These are phyloP conservation scores for Penicillium paneum DNA, from an alignment of 2,329 filamentous ascomycete species.

Conservation along the genomic window DNA sequence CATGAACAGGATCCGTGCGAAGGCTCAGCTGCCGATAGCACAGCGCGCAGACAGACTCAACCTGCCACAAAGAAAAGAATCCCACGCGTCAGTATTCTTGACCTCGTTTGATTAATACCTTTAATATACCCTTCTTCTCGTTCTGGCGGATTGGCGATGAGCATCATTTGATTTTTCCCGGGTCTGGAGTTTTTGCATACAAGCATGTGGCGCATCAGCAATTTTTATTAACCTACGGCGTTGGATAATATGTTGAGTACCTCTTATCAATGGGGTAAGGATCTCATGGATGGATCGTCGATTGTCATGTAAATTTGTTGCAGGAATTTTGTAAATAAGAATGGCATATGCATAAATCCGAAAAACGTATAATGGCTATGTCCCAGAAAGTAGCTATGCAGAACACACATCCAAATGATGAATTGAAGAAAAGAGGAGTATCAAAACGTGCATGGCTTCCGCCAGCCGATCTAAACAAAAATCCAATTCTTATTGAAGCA, in stretches of 20 bases:
- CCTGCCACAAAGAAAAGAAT: conserved; percentile 29
- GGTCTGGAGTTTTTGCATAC: background rate
- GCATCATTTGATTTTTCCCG: background rate
- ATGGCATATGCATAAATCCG: background rate
- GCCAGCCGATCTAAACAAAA: conserved; percentile 8
- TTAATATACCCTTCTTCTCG: conserved; percentile 8
- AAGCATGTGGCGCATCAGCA: background rate
- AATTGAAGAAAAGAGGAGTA: conserved; percentile 2
- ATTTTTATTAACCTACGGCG: background rate
- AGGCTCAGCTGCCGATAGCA: conserved; percentile 3
- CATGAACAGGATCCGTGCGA: conserved; percentile 9
- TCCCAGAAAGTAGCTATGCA: background rate
- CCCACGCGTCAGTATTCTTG: conserved; percentile 35
- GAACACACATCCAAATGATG: background rate
- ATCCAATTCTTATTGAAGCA: conserved; percentile 14
- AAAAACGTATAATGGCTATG: background rate
- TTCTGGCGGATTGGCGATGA: background rate
- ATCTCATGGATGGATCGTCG: background rate
- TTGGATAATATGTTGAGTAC: background rate
- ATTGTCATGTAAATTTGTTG: background rate
- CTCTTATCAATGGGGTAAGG: background rate
- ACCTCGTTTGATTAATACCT: conserved; percentile 22
- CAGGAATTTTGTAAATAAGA: background rate
- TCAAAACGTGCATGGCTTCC: background rate
- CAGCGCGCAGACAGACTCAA: conserved; percentile 3